These are phyloP conservation scores for Ilyonectria mors-panacis DNA, from an alignment of 2,329 filamentous ascomycete species.

Conservation along the genomic window DNA sequence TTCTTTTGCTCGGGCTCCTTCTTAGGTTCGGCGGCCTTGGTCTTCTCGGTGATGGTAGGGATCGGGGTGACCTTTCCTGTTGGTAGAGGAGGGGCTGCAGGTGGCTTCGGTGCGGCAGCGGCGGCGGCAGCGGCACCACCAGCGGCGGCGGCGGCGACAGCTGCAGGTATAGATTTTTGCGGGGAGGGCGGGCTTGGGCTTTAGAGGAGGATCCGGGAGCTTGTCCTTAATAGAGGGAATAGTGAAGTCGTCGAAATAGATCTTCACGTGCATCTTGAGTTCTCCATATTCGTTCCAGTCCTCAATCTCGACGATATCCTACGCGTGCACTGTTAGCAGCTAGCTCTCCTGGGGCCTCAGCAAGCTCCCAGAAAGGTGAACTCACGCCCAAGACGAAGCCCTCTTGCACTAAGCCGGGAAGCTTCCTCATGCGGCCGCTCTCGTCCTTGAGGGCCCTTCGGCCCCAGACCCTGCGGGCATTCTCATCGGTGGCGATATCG, in stretches of 20 bases:
- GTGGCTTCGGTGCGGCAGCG: constrained; percentile 37
- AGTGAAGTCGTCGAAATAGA: constrained; percentile 75
- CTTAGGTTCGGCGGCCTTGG: constrained; percentile 39
- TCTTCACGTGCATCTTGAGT: constrained; percentile 86
- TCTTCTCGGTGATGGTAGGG: constrained; percentile 25
- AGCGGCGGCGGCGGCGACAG: constrained; percentile 35
- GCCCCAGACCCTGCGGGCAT: constrained; percentile 90
- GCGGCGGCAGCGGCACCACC: constrained; percentile 44
- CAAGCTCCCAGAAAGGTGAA: constrained; percentile 43
- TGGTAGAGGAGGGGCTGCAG: constrained; percentile 44
- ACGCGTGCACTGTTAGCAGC: constrained; percentile 1
- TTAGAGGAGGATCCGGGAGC: constrained; percentile 56
- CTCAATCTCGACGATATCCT: constrained; percentile 96
- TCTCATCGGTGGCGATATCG: constrained; percentile 91
- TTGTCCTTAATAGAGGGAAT: constrained; percentile 70
- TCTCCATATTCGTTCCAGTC: constrained; percentile 99
- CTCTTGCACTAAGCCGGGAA: constrained; percentile 91
- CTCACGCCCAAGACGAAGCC: constrained; percentile 88
- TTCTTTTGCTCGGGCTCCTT: constrained; percentile 47
- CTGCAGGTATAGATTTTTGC: constrained; percentile 45
- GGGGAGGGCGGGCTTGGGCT: constrained; percentile 47
- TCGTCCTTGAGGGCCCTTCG: constrained; percentile 83
- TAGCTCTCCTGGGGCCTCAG: constrained; percentile 1
- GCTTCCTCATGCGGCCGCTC: constrained; percentile 76
- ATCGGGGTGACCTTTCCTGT: constrained; percentile 41